Percentiles rank a stretch among this genome's conserved stretches.
phyloP scores from a whole-genome alignment of 2,329 filamentous ascomycete genomes.

The Colletotrichum sansevieriae region DNA sequence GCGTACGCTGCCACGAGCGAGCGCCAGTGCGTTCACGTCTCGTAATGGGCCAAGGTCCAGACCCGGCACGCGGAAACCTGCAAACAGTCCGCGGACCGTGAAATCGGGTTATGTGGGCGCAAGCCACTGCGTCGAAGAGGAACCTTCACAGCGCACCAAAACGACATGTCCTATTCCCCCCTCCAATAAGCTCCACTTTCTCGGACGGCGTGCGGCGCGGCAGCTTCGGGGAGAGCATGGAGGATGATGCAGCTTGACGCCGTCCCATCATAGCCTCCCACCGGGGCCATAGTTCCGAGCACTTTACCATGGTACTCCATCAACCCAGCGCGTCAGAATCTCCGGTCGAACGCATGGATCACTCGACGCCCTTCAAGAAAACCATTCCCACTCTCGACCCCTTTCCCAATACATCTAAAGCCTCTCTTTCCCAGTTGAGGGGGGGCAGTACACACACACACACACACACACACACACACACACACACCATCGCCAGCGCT shows the following conservation, averaged over 20 bases:
- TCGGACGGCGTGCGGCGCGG: conserved; percentile 8
- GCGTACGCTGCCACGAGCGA: conserved; percentile 5
- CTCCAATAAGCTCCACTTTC: background rate
- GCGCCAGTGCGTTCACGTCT: conserved; percentile 6
- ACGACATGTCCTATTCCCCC: too few relatives aligned
- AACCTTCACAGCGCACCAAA: too few relatives aligned
- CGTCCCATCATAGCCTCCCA: conserved; percentile 2
- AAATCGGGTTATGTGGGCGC: conserved; percentile 2
- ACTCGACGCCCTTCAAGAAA: conserved; percentile 3
- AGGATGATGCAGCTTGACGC: conserved; percentile 5
- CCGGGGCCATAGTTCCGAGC: background rate
- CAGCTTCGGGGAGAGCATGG: background rate
- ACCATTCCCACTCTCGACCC: conserved; percentile 16
- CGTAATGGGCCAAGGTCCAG: conserved; percentile 13
- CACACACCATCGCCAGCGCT: background rate
- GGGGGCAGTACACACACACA: background rate
- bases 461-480: too few relatives aligned
- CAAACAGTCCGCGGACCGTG: conserved; percentile 7
- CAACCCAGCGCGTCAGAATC: background rate
- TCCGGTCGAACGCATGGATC: conserved; percentile 1
- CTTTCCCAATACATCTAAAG: conserved; percentile 1
- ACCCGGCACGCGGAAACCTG: background rate
- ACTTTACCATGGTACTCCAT: background rate
- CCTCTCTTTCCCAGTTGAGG: background rate
- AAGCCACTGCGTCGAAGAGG: background rate